Evolutionary conservation across 139 green algal genomes (phyloP).

Genomic region (Coelastrella sp.): DNA sequence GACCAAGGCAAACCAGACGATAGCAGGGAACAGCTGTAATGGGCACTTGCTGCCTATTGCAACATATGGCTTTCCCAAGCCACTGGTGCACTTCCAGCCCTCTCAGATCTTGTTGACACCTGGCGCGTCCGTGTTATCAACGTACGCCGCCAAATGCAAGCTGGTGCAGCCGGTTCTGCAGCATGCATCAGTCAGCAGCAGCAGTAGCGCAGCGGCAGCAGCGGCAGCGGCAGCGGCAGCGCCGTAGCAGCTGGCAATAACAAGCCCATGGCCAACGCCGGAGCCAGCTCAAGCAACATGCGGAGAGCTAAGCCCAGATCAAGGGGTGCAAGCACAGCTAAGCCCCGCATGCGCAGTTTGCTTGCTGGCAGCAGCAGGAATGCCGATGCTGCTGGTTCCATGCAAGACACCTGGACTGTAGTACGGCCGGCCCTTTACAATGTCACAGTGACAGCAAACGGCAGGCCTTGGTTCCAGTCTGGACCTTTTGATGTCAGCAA

Average conservation of each 20-base stretch:
- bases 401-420: not conserved
- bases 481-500: not conserved
- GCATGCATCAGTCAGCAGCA: not conserved
- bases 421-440: not conserved
- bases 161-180: not conserved
- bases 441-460: not conserved
- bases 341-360: not conserved
- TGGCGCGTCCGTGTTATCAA: not conserved
- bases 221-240: not conserved
- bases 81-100: conserved; percentile 41
- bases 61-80: conserved; percentile 35
- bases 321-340: too few relatives aligned
- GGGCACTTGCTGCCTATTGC: conserved; percentile 27
- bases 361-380: not conserved
- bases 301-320: not conserved
- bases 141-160: not conserved
- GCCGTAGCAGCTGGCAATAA: not conserved
- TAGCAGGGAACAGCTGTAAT: conserved; percentile 25
- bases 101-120: not conserved
- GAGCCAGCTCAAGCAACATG: not conserved
- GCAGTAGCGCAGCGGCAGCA: not conserved
- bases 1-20: conserved; percentile 35
- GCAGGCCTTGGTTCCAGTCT: conserved; percentile 7
- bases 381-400: not conserved
- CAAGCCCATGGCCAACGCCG: not conserved